Conservation (phyloP, 352 stramenopile species). For the Globisporangium middletonii region DNA sequence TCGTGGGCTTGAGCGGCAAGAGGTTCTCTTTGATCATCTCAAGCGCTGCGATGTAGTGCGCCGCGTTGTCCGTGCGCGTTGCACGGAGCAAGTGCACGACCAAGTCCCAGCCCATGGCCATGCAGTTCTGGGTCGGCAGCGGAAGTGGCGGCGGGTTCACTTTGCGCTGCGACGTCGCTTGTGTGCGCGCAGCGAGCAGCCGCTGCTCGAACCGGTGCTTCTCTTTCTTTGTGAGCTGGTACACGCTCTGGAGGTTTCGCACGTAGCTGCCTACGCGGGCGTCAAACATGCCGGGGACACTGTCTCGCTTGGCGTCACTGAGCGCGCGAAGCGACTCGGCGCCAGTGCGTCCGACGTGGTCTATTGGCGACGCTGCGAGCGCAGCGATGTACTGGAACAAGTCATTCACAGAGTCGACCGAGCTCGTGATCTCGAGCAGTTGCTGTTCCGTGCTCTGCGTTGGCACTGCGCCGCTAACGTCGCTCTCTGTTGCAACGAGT, state of each 20-base stretch:
- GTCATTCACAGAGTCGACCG: constrained; percentile 71
- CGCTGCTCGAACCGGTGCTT: constrained; percentile 76
- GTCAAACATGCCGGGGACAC: constrained; percentile 46
- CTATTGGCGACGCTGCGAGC: constrained; percentile 30
- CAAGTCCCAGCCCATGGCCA: constrained; percentile 82
- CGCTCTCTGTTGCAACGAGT: constrained; percentile 19
- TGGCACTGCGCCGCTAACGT: constrained; percentile 24
- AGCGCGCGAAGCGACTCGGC: constrained; percentile 10
- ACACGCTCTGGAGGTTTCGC: constrained; percentile 62
- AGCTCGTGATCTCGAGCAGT: constrained; percentile 65
- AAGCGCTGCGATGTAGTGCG: constrained; percentile 63
- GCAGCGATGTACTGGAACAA: constrained; percentile 79
- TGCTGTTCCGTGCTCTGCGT: constrained; percentile 42
- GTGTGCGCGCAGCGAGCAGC: constrained; percentile 37
- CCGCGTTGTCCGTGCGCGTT: constrained; percentile 52
- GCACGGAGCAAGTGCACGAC: constrained; percentile 66
- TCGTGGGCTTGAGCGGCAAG: constrained; percentile 61
- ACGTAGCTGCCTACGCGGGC: constrained; percentile 65
- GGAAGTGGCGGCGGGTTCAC: constrained; percentile 62
- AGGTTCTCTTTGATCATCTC: constrained; percentile 74
- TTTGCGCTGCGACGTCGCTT: constrained; percentile 64
- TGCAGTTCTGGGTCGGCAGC: constrained; percentile 76
- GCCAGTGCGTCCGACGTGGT: constrained; percentile 2
- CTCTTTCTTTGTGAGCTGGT: constrained; percentile 77
- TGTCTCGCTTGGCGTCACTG: constrained; percentile 13